phyloP scores from a whole-genome alignment of 225 moss, liverwort and hornwort species.

The Bryum argenteum region DNA sequence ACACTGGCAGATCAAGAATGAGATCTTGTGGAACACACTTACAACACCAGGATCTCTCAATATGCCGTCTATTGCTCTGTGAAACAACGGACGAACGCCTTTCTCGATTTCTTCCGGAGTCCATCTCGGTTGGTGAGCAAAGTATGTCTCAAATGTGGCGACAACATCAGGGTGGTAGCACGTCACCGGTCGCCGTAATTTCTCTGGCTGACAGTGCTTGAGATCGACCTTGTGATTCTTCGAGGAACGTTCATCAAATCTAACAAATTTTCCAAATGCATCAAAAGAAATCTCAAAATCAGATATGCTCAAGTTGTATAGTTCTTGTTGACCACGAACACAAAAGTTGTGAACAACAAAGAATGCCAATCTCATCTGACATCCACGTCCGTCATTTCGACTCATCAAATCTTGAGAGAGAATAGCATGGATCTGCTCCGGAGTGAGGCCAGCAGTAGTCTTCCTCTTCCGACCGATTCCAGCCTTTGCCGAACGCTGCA shows the following conservation, averaged over 20 bases:
- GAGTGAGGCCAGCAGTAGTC: too few relatives aligned
- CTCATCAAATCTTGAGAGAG: background rate
- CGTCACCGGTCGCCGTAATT: background rate
- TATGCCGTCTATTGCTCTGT: background rate
- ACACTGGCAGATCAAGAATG: too few relatives aligned
- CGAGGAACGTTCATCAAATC: background rate
- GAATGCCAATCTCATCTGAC: background rate
- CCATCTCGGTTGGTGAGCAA: conserved; percentile 5
- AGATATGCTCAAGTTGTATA: background rate
- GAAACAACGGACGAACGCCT: background rate
- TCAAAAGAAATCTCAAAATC: background rate
- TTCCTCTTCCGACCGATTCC: too few relatives aligned
- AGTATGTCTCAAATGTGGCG: too few relatives aligned
- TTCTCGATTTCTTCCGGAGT: background rate
- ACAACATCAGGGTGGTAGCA: background rate
- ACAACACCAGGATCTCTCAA: background rate
- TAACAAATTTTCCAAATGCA: background rate
- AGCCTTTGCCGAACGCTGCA: too few relatives aligned
- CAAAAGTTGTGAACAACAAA: background rate
- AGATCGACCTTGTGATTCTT: conserved; percentile 6
- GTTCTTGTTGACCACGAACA: background rate
- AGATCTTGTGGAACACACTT: background rate
- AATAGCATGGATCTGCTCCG: background rate
- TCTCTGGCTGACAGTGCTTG: background rate
- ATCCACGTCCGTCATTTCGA: background rate